These are phyloP conservation scores for Antrodiella citrinella DNA, from an alignment of 768 basidiomycete species.

Conservation along the genomic window DNA sequence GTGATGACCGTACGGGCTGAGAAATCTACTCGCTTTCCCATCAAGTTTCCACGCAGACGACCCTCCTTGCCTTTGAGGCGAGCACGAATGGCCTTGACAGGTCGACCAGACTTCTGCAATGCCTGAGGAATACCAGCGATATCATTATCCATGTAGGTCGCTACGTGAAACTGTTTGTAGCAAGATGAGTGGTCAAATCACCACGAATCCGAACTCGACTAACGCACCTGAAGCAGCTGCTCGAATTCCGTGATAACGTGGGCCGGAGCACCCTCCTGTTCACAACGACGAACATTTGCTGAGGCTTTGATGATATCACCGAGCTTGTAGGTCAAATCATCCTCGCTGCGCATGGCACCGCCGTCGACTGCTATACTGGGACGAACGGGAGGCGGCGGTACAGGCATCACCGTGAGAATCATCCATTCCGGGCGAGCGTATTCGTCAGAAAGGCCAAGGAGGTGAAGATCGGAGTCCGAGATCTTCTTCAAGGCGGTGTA, in stretches of 20 bases:
- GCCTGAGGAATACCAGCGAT: slow-evolving; percentile 98
- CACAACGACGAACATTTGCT: slow-evolving; percentile 82
- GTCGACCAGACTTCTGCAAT: slow-evolving; percentile 92
- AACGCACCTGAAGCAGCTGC: slow-evolving; percentile 84
- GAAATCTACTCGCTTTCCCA: slow-evolving; percentile 99
- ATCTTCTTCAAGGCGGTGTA: slow-evolving; percentile 96
- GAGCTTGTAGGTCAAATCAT: slow-evolving; percentile 97
- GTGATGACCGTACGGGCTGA: slow-evolving; percentile 99
- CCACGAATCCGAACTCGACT: no score
- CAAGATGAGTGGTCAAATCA: not conserved
- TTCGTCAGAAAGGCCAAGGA: slow-evolving; percentile 89
- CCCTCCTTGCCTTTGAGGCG: slow-evolving; percentile 99
- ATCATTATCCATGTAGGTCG: slow-evolving; percentile 99
- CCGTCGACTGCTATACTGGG: slow-evolving; percentile 98
- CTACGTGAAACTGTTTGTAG: slow-evolving; percentile 88
- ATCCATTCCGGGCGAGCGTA: slow-evolving; percentile 99
- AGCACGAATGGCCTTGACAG: slow-evolving; percentile 96
- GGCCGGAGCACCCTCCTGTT: slow-evolving; percentile 94
- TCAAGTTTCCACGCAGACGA: slow-evolving; percentile 92
- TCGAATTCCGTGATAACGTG: slow-evolving; percentile 96
- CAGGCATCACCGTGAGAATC: slow-evolving; percentile 96
- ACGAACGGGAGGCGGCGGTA: slow-evolving; percentile 95
- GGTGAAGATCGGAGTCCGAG: slow-evolving; percentile 75
- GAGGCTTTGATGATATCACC: slow-evolving; percentile 96
- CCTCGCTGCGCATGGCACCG: slow-evolving; percentile 93